Evolutionary conservation across 495 filamentous ascomycete genomes (phyloP).

Genomic region (Aspergillus affinis): DNA sequence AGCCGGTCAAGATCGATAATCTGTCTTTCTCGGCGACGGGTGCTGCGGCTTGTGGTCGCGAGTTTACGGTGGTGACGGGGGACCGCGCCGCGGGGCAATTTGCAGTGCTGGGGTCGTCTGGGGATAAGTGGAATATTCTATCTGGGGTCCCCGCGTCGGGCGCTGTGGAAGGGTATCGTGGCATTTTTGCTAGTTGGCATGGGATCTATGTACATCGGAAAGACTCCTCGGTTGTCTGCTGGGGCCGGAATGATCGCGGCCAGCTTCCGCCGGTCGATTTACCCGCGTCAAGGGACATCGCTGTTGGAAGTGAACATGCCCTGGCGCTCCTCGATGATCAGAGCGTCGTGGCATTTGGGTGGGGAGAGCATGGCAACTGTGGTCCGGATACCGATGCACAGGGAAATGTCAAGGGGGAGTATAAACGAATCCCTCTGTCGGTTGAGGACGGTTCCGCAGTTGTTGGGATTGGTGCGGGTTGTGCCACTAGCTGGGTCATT

Average conservation of each 20-base stretch:
- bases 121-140: conserved; percentile 62
- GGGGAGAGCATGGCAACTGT: conserved; percentile 98
- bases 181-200: conserved; percentile 75
- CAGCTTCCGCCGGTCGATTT: conserved; percentile 67
- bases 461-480: conserved; percentile 70
- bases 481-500: conserved; percentile 83
- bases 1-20: conserved; percentile 58
- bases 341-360: conserved; percentile 77
- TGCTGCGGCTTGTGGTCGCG: conserved; percentile 69
- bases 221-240: conserved; percentile 30
- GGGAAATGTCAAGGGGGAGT: conserved; percentile 63
- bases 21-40: conserved; percentile 48
- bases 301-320: conserved; percentile 85
- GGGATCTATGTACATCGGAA: conserved; percentile 66
- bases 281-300: conserved; percentile 53
- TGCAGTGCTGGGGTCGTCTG: conserved; percentile 58
- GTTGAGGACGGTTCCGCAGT: conserved; percentile 32
- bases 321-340: conserved; percentile 64
- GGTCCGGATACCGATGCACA: conserved; percentile 61
- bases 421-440: conserved; percentile 60
- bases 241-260: conserved; percentile 80
- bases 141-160: conserved; percentile 34
- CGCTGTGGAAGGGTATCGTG: conserved; percentile 27
- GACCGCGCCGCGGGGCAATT: conserved; percentile 52
- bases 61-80: conserved; percentile 75